Percentiles rank a stretch among this genome's conserved stretches.
These are phyloP conservation scores for Punica granatum DNA, from an alignment of 345 rosid species.

Conservation along the genomic window DNA sequence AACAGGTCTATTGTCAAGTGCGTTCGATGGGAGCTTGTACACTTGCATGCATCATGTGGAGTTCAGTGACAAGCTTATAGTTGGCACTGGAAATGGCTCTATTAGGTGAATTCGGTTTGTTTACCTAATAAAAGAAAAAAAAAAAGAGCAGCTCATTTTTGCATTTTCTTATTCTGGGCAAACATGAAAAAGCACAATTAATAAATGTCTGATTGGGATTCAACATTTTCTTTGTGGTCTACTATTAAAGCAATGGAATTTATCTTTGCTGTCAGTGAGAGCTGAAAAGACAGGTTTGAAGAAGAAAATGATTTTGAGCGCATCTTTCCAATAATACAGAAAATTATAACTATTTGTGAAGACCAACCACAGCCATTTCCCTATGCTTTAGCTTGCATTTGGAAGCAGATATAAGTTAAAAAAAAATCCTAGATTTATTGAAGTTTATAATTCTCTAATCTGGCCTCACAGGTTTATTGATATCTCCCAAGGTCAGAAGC, in stretches of 20 bases:
- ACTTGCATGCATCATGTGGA: conserved; percentile 79
- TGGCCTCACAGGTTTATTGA: conserved; percentile 55
- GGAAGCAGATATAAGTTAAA: background rate
- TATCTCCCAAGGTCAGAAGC: conserved; percentile 60
- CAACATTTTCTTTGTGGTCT: background rate
- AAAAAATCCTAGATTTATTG: background rate
- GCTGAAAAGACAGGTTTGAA: background rate
- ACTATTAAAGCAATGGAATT: background rate
- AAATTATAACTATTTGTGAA: background rate
- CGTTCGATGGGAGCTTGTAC: conserved; percentile 79
- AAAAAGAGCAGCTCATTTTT: background rate
- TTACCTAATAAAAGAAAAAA: background rate
- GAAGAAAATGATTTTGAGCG: background rate
- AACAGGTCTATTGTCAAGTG: conserved; percentile 52
- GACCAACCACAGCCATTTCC: background rate
- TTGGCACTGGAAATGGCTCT: conserved; percentile 83
- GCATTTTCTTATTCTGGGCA: background rate
- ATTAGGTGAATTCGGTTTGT: conserved; percentile 45
- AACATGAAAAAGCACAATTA: background rate
- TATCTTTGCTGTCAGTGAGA: background rate
- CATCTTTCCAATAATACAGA: background rate
- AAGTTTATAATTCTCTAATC: conserved; percentile 8
- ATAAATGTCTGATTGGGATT: background rate
- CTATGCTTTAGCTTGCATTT: conserved; percentile 5
- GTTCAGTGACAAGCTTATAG: conserved; percentile 51